These are phyloP conservation scores for Ballota nigra DNA, from an alignment of 257 asterid genomes.

Conservation along the genomic window DNA sequence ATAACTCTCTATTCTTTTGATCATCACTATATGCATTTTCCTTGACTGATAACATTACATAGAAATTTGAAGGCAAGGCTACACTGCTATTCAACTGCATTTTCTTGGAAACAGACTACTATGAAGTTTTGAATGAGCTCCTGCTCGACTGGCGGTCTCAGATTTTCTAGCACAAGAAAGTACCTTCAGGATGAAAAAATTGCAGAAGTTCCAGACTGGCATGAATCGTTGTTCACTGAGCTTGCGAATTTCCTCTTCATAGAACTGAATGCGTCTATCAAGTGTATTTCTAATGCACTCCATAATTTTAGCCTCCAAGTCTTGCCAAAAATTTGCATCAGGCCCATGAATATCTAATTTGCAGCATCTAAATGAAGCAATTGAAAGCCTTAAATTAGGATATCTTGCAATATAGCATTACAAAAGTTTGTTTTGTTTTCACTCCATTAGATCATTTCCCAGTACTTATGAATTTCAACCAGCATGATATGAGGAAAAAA, in stretches of 20 bases:
- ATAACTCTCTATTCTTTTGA: background rate
- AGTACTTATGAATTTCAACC: slow-evolving; percentile 7
- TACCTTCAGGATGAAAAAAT: slow-evolving; percentile 90
- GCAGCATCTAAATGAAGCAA: slow-evolving; percentile 73
- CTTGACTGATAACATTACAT: background rate
- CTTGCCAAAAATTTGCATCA: slow-evolving; percentile 91
- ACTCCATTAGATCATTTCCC: background rate
- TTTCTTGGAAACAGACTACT: background rate
- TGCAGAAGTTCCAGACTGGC: slow-evolving; percentile 99
- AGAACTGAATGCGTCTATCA: slow-evolving; percentile 88
- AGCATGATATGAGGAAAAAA: slow-evolving; percentile 2
- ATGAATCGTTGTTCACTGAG: slow-evolving; percentile 94
- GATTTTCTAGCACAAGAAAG: slow-evolving; percentile 14
- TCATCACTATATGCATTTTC: background rate
- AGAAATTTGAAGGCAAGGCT: background rate
- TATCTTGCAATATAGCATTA: background rate
- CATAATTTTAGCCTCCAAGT: slow-evolving; percentile 76
- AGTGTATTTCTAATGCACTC: slow-evolving; percentile 94
- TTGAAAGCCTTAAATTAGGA: slow-evolving; percentile 25
- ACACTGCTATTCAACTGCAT: background rate
- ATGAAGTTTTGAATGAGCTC: background rate
- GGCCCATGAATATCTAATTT: slow-evolving; percentile 85
- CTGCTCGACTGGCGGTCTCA: background rate
- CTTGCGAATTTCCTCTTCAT: slow-evolving; percentile 96
- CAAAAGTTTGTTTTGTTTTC: background rate